Evolutionary conservation across 2,329 filamentous ascomycete species (phyloP).

Genomic region (Sporothrix curviconia): DNA sequence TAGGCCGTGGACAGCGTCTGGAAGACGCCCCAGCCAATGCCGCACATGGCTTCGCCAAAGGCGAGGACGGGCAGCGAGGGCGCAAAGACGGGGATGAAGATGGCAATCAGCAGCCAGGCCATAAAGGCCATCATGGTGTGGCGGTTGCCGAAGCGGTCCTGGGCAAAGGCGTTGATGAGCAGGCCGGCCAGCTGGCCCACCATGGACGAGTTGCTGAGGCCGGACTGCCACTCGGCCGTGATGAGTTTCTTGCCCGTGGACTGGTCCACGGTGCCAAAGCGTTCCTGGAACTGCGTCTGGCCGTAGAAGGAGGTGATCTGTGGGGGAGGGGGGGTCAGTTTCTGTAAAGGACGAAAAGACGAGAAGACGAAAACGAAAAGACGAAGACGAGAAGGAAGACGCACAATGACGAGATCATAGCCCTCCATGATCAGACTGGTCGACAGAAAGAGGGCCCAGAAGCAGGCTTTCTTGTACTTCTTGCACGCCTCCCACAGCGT

Average conservation of each 20-base stretch:
- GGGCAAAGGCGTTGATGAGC: slow-evolving; percentile 41
- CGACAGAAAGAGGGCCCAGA: slow-evolving; percentile 2
- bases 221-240: slow-evolving; percentile 44
- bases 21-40: slow-evolving; percentile 27
- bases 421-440: slow-evolving; percentile 21
- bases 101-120: slow-evolving; percentile 33
- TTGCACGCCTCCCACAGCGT: not conserved
- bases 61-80: slow-evolving; percentile 32
- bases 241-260: slow-evolving; percentile 32
- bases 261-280: slow-evolving; percentile 27
- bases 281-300: slow-evolving; percentile 19
- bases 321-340: not conserved
- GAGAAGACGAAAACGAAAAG: not conserved
- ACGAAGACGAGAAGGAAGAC: not conserved
- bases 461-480: slow-evolving; percentile 3
- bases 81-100: slow-evolving; percentile 43
- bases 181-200: slow-evolving; percentile 44
- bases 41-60: slow-evolving; percentile 38
- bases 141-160: slow-evolving; percentile 37
- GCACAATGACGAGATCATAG: slow-evolving; percentile 21
- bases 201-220: slow-evolving; percentile 30
- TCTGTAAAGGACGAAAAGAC: not conserved
- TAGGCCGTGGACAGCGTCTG: slow-evolving; percentile 37
- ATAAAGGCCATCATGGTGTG: slow-evolving; percentile 38
- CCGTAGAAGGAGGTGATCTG: slow-evolving; percentile 21